phyloP scores from a whole-genome alignment of 225 moss, liverwort and hornwort genomes.

The Marchantia polymorpha region DNA sequence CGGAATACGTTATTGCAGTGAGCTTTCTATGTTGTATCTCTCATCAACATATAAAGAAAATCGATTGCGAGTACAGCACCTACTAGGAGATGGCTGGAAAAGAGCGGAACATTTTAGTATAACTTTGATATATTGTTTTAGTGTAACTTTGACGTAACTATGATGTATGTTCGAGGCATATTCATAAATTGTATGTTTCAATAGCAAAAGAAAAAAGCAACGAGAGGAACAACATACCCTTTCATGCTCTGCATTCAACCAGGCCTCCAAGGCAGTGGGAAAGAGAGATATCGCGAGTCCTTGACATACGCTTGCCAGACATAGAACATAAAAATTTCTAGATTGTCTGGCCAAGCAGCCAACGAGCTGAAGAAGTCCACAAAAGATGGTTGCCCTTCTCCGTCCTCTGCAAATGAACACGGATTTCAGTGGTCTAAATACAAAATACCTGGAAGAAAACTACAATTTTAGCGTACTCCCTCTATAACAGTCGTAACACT shows the following conservation, averaged over 20 bases:
- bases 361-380: constrained; percentile 63
- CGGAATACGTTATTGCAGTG: no score
- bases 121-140: neutral
- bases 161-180: neutral
- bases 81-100: no score
- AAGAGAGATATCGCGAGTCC: constrained; percentile 71
- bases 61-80: no score
- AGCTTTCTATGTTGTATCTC: no score
- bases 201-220: neutral
- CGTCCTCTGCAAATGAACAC: constrained; percentile 56
- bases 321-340: constrained; percentile 52
- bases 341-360: constrained; percentile 69
- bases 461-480: neutral
- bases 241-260: constrained; percentile 83
- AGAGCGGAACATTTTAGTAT: no score
- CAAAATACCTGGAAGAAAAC: neutral
- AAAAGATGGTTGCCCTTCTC: constrained; percentile 63
- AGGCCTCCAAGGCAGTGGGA: constrained; percentile 69
- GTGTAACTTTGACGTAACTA: no score
- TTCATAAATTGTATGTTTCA: neutral
- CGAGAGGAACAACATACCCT: constrained; percentile 39
- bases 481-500: neutral
- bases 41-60: no score
- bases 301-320: constrained; percentile 67
- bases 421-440: neutral